Conservation (phyloP, 495 filamentous ascomycete genomes). For the Cercophora sp. region DNA sequence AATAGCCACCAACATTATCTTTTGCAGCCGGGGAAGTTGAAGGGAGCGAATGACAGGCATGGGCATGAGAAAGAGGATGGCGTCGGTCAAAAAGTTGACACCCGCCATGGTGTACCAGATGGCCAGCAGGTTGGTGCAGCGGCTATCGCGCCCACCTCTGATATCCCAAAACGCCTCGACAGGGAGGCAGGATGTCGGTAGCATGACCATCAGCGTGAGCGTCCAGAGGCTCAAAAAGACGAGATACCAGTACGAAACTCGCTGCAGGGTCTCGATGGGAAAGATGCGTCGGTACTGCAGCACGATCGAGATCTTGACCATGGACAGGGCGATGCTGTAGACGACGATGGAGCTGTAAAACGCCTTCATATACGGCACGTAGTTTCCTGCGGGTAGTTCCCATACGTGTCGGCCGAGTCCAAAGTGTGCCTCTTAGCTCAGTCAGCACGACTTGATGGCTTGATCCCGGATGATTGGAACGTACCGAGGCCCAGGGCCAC, state of each 20-base stretch:
- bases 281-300: conserved; percentile 37
- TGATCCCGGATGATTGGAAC: not conserved
- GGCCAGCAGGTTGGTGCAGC: conserved; percentile 27
- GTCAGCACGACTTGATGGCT: not conserved
- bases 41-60: conserved; percentile 29
- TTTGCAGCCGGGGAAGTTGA: conserved; percentile 37
- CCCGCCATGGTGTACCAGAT: conserved; percentile 39
- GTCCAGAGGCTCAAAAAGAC: conserved; percentile 29
- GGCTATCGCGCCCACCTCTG: conserved; percentile 13
- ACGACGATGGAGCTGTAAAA: conserved; percentile 27
- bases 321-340: conserved; percentile 26
- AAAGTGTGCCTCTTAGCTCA: not conserved
- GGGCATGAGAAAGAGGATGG: conserved; percentile 24
- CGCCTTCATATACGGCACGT: not conserved
- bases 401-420: not conserved
- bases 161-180: conserved; percentile 33
- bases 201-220: conserved; percentile 22
- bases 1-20: conserved; percentile 37
- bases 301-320: conserved; percentile 32
- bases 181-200: conserved; percentile 29
- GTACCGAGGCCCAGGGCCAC: not conserved
- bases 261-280: conserved; percentile 23
- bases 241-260: conserved; percentile 24
- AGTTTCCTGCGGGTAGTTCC: not conserved
- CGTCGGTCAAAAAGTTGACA: conserved; percentile 27